These are phyloP conservation scores for Suillus subalutaceus DNA, from an alignment of 768 basidiomycete species.

Conservation along the genomic window DNA sequence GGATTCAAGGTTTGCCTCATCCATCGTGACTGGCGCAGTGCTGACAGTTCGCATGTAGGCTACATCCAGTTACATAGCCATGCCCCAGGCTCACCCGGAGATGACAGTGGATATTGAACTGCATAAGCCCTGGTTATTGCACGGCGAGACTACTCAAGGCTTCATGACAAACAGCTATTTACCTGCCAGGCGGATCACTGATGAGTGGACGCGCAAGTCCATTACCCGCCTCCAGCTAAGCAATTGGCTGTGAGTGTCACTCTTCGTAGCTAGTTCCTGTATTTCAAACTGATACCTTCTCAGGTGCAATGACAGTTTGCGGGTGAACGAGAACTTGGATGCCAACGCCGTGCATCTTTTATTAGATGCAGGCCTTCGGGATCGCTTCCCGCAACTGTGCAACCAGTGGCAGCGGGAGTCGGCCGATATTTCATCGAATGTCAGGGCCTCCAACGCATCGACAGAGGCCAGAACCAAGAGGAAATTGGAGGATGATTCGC, in stretches of 20 bases:
- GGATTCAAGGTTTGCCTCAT: constrained; percentile 47
- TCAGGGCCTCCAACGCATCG: accelerated
- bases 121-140: constrained; percentile 34
- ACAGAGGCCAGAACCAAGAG: background rate
- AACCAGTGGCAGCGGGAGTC: constrained; percentile 25
- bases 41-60: constrained; percentile 14
- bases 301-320: constrained; percentile 28
- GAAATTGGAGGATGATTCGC: constrained; percentile 14
- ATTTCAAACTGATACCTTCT: background rate
- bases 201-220: background rate
- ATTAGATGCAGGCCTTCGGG: constrained; percentile 29
- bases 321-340: constrained; percentile 25
- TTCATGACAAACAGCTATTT: constrained; percentile 38
- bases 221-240: constrained; percentile 19
- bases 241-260: constrained; percentile 22
- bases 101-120: constrained; percentile 10
- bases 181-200: constrained; percentile 14
- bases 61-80: constrained; percentile 16
- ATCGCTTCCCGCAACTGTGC: constrained; percentile 27
- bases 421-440: constrained; percentile 4
- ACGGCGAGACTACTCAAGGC: constrained; percentile 44
- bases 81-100: constrained; percentile 15
- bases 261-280: background rate
- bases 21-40: background rate
- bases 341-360: constrained; percentile 32